phyloP scores from a whole-genome alignment of 345 rosid species.

The Barbarea vulgaris region DNA sequence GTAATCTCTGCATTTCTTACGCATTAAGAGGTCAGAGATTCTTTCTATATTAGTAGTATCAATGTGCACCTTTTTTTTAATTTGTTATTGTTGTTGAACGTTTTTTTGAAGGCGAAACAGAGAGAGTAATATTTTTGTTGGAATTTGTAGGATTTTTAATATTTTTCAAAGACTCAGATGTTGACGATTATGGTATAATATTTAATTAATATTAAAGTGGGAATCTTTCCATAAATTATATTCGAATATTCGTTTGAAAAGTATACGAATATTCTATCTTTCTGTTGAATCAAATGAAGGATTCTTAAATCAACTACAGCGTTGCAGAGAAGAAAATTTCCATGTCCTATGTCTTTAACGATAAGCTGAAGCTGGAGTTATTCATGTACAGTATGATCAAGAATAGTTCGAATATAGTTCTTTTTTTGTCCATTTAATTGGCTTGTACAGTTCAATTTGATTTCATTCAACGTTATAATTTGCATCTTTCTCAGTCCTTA shows the following conservation, averaged over 20 bases:
- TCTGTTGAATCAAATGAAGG: not conserved
- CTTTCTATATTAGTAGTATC: conserved; percentile 23
- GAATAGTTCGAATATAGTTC: not conserved
- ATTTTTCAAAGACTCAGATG: conserved; percentile 3
- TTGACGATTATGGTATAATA: conserved; percentile 26
- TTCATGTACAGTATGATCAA: not conserved
- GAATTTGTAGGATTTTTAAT: conserved; percentile 20
- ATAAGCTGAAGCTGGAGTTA: not conserved
- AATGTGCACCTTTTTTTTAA: not conserved
- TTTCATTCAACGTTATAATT: too few relatives aligned
- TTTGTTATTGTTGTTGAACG: conserved; percentile 6
- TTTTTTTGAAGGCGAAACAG: conserved; percentile 8
- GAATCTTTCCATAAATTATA: not conserved
- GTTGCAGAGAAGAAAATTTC: not conserved
- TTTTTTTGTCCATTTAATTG: not conserved
- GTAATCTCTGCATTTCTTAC: conserved; percentile 30
- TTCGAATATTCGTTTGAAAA: conserved; percentile 14
- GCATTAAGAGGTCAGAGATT: conserved; percentile 32
- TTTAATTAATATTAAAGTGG: not conserved
- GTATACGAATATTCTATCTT: not conserved
- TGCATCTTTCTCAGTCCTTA: too few relatives aligned
- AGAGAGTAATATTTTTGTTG: conserved; percentile 31
- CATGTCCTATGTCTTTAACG: not conserved
- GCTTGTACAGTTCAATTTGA: too few relatives aligned
- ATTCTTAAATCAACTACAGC: not conserved